Conservation (phyloP, 768 basidiomycete species). For the Crassisporium funariophilum region DNA sequence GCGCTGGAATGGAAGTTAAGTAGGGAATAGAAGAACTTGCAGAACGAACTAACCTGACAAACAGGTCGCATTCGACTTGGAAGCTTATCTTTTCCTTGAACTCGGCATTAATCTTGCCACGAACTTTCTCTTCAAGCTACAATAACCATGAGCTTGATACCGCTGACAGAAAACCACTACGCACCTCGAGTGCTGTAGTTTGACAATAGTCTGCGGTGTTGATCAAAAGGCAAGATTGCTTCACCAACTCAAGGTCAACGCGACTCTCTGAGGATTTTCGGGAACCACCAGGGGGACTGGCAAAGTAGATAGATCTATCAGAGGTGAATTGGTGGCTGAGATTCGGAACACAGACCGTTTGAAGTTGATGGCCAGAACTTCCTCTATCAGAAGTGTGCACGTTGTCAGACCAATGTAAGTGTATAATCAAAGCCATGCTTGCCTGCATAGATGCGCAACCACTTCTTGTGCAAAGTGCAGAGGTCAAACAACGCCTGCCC, state of each 20-base stretch:
- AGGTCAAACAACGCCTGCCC: slow-evolving; percentile 84
- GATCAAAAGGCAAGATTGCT: slow-evolving; percentile 84
- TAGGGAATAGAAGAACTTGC: background rate
- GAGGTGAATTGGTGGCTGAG: background rate
- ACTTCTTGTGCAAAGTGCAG: slow-evolving; percentile 83
- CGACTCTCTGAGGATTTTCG: slow-evolving; percentile 81
- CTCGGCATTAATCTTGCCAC: slow-evolving; percentile 74
- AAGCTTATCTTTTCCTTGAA: slow-evolving; percentile 81
- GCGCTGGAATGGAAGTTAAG: slow-evolving; percentile 47
- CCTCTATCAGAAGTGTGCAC: slow-evolving; percentile 55
- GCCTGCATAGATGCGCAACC: slow-evolving; percentile 94
- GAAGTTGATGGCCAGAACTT: slow-evolving; percentile 73
- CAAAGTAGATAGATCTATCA: background rate
- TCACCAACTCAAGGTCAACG: slow-evolving; percentile 74
- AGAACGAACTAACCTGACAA: slow-evolving; percentile 66
- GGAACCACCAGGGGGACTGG: slow-evolving; percentile 42
- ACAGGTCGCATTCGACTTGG: slow-evolving; percentile 84
- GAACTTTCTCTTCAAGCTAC: slow-evolving; percentile 91
- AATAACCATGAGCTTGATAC: slow-evolving; percentile 3
- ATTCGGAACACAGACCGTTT: slow-evolving; percentile 56
- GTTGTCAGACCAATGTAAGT: slow-evolving; percentile 4
- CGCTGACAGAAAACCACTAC: too few species aligned
- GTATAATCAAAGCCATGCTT: slow-evolving; percentile 21
- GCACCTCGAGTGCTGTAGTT: slow-evolving; percentile 83
- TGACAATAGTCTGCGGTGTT: slow-evolving; percentile 99